phyloP scores from a whole-genome alignment of 495 filamentous ascomycete species.

The Penicillium steckii region DNA sequence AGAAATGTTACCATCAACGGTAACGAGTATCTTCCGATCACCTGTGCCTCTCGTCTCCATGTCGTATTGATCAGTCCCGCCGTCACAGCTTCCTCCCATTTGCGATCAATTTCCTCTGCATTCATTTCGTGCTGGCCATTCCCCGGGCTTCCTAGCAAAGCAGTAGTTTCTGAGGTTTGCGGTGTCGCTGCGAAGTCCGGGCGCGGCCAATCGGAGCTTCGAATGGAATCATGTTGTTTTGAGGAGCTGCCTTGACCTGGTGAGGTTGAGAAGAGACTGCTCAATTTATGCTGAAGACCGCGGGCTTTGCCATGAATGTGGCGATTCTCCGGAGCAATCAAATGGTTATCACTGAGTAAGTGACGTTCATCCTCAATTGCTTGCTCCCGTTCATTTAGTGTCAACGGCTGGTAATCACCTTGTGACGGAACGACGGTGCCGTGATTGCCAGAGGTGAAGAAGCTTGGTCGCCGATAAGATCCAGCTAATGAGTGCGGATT shows the following conservation, averaged over 20 bases:
- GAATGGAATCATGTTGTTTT: conserved; percentile 8
- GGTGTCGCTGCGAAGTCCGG: background rate
- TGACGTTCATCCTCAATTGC: conserved; percentile 72
- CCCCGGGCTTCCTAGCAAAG: conserved; percentile 39
- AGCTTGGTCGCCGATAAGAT: conserved; percentile 66
- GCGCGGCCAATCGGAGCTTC: conserved; percentile 18
- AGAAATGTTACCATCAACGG: conserved; percentile 71
- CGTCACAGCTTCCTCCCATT: conserved; percentile 79
- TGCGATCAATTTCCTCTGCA: conserved; percentile 46
- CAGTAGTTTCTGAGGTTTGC: conserved; percentile 45
- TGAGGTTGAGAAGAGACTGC: conserved; percentile 25
- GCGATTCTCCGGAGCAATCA: conserved; percentile 65
- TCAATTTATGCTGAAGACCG: conserved; percentile 29
- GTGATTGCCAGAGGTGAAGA: conserved; percentile 59
- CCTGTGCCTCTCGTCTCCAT: conserved; percentile 77
- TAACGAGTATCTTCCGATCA: conserved; percentile 59
- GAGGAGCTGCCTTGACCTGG: conserved; percentile 6
- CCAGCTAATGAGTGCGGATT: conserved; percentile 59
- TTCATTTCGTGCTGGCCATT: conserved; percentile 33
- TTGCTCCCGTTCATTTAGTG: conserved; percentile 59
- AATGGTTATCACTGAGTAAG: conserved; percentile 72
- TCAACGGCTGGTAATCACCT: conserved; percentile 50
- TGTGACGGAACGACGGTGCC: conserved; percentile 43
- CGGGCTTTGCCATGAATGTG: conserved; percentile 38
- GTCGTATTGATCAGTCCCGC: conserved; percentile 76